phyloP scores from a whole-genome alignment of 352 stramenopile genomes.

The Phytophthora tubulina region DNA sequence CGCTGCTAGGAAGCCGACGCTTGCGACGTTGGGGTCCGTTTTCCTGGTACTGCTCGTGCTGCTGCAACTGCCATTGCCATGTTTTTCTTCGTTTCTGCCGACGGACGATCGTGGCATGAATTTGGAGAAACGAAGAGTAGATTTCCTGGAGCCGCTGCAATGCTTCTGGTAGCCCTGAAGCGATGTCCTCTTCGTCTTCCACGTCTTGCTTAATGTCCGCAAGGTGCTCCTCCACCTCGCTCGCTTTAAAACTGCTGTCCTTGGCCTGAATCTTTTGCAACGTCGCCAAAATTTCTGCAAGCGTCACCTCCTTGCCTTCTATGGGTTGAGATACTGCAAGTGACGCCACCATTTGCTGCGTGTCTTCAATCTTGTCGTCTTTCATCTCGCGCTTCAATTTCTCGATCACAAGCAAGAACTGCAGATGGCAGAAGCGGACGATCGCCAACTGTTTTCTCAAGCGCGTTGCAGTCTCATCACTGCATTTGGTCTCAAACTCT shows the following conservation, averaged over 20 bases:
- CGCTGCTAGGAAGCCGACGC: constrained; percentile 32
- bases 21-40: constrained; percentile 17
- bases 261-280: constrained; percentile 48
- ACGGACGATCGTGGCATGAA: constrained; percentile 49
- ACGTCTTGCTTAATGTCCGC: constrained; percentile 37
- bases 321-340: constrained; percentile 26
- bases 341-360: constrained; percentile 50
- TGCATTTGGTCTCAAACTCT: constrained; percentile 3
- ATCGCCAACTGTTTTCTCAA: constrained; percentile 37
- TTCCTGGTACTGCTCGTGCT: constrained; percentile 29
- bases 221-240: constrained; percentile 42
- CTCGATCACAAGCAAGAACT: constrained; percentile 54
- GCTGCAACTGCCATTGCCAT: constrained; percentile 29
- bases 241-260: constrained; percentile 39
- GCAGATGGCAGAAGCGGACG: constrained; percentile 54
- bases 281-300: constrained; percentile 48
- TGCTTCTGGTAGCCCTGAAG: constrained; percentile 28
- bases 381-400: constrained; percentile 60
- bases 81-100: constrained; percentile 30
- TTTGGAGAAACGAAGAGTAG: constrained; percentile 53
- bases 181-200: constrained; percentile 33
- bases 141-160: constrained; percentile 50
- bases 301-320: constrained; percentile 36
- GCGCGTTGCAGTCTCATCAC: neutral
- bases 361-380: constrained; percentile 29